These are phyloP conservation scores for Pichia norvegensis DNA, from an alignment of 1,139 yeast species.

Conservation along the genomic window DNA sequence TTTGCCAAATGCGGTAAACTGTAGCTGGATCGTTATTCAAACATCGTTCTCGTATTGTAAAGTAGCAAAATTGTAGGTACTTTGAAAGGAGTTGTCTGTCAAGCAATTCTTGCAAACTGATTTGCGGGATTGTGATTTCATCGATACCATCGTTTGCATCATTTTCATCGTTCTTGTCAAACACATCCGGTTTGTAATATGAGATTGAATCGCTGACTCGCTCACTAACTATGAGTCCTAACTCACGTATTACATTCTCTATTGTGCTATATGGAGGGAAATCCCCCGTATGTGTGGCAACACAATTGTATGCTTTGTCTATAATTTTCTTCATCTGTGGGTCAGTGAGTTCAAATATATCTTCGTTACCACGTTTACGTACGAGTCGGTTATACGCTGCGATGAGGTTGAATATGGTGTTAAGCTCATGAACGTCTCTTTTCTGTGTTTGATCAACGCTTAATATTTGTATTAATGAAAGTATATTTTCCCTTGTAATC, in stretches of 20 bases:
- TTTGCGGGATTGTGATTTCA: background rate
- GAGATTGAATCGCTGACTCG: constrained; percentile 14
- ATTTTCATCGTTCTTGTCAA: background rate
- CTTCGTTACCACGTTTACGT: constrained; percentile 6
- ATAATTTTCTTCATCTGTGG: constrained; percentile 16
- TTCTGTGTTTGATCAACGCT: constrained; percentile 4
- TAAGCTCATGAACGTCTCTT: constrained; percentile 7
- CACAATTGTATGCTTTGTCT: constrained; percentile 13
- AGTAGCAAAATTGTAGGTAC: constrained; percentile 23
- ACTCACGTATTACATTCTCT: constrained; percentile 14
- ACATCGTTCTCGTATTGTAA: constrained; percentile 21
- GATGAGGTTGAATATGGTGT: constrained; percentile 10
- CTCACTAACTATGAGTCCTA: constrained; percentile 16
- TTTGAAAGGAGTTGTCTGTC: constrained; percentile 17
- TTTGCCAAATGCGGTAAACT: constrained; percentile 23
- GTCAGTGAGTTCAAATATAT: constrained; percentile 7
- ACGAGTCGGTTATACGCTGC: constrained; percentile 12
- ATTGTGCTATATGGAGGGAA: constrained; percentile 4
- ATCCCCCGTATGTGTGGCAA: background rate
- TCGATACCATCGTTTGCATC: background rate
- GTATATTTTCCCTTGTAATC: background rate
- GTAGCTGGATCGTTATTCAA: constrained; percentile 21
- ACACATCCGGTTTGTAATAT: constrained; percentile 6
- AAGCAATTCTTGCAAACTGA: constrained; percentile 5
- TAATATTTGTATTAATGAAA: constrained; percentile 2